Evolutionary conservation across 2,329 filamentous ascomycete species (phyloP).

Genomic region (Stagonosporopsis tanaceti): DNA sequence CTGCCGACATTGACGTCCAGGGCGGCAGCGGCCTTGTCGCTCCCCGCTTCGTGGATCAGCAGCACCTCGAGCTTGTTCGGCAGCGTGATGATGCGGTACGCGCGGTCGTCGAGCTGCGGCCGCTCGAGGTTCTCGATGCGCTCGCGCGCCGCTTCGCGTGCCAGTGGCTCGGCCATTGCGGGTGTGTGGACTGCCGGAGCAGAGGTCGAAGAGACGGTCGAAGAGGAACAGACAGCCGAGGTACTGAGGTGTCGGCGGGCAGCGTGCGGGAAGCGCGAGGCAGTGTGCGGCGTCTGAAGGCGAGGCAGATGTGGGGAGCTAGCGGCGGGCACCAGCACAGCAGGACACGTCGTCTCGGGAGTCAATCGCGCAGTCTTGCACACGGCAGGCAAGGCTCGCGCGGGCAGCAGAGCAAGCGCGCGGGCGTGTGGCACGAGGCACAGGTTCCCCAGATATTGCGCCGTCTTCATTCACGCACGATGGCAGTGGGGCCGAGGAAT

Average conservation of each 20-base stretch:
- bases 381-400: conserved; percentile 13
- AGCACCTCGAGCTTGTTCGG: conserved; percentile 89
- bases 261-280: conserved; percentile 8
- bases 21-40: conserved; percentile 95
- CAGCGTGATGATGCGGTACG: conserved; percentile 86
- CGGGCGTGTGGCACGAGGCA: conserved; percentile 27
- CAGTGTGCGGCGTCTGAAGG: conserved; percentile 26
- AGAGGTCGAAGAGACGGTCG: background rate
- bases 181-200: background rate
- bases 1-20: conserved; percentile 96
- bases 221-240: conserved; percentile 1
- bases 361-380: conserved; percentile 25
- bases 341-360: conserved; percentile 23
- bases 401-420: conserved; percentile 13
- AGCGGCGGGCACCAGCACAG: conserved; percentile 26
- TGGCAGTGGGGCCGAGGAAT: conserved; percentile 23
- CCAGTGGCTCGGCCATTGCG: conserved; percentile 43
- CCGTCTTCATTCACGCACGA: conserved; percentile 26
- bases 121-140: conserved; percentile 75
- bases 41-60: conserved; percentile 90
- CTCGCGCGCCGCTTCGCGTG: conserved; percentile 26
- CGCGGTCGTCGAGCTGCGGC: conserved; percentile 82
- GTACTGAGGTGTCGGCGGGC: conserved; percentile 16
- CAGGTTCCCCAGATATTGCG: conserved; percentile 33
- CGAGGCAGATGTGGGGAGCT: conserved; percentile 29